phyloP scores from a whole-genome alignment of 352 stramenopile genomes.

The Hyaloperonospora brassicae region DNA sequence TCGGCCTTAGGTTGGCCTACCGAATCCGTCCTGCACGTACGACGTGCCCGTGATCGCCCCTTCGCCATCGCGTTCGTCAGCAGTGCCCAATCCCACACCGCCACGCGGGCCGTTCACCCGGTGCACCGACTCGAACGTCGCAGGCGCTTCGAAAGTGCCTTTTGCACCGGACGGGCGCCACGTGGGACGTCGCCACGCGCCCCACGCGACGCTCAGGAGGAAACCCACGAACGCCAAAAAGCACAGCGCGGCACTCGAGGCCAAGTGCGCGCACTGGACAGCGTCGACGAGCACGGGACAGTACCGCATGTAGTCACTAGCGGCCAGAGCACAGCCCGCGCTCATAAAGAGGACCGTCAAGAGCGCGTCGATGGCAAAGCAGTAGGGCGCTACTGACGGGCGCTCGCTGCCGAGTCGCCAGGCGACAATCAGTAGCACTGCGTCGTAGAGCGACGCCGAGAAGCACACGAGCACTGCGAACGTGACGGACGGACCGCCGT shows the following conservation, averaged over 20 bases:
- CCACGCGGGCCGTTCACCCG: constrained; percentile 11
- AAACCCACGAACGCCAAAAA: constrained; percentile 59
- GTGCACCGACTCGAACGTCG: neutral
- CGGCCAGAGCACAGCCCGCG: constrained; percentile 46
- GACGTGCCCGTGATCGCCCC: constrained; percentile 20
- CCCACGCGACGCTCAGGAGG: constrained; percentile 50
- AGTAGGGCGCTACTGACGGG: constrained; percentile 35
- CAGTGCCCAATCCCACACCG: constrained; percentile 10
- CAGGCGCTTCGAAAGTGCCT: constrained; percentile 7
- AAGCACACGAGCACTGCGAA: constrained; percentile 62
- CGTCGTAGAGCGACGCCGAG: constrained; percentile 40
- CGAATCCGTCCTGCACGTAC: constrained; percentile 21
- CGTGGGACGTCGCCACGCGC: constrained; percentile 39
- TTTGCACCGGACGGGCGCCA: constrained; percentile 23
- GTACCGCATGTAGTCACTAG: constrained; percentile 61
- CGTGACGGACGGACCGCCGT: constrained; percentile 47
- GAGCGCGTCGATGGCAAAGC: constrained; percentile 43
- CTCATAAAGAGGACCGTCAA: constrained; percentile 70
- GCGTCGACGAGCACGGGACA: constrained; percentile 32
- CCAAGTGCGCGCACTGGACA: constrained; percentile 47
- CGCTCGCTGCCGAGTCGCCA: constrained; percentile 21
- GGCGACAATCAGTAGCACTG: constrained; percentile 44
- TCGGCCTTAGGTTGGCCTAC: too few species aligned
- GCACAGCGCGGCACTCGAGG: constrained; percentile 39
- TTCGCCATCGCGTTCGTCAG: constrained; percentile 9